A percentile compares a stretch with the other conserved stretches of the same genome.
phyloP scores from a whole-genome alignment of 495 filamentous ascomycete species.

The Aspergillus conjunctus region DNA sequence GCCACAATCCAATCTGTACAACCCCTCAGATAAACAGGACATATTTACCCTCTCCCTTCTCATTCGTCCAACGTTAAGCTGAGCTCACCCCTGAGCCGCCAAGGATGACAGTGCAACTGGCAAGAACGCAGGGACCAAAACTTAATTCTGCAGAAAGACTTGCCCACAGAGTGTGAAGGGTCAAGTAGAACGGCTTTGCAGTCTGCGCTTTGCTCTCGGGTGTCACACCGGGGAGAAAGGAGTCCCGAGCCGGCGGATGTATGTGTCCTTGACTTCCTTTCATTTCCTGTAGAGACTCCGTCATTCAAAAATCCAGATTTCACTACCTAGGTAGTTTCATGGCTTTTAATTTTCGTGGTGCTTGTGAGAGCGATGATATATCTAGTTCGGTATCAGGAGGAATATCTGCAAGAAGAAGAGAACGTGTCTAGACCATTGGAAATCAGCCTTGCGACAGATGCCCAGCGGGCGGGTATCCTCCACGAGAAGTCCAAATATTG shows the following conservation, averaged over 20 bases:
- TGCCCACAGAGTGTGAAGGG: background rate
- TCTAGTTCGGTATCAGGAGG: too few species aligned
- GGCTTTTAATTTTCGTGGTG: too few species aligned
- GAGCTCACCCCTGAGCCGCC: background rate
- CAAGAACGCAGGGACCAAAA: conserved; percentile 11
- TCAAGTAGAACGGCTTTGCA: background rate
- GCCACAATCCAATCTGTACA: background rate
- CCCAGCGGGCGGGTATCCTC: background rate
- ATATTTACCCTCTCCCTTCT: background rate
- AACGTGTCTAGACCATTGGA: background rate
- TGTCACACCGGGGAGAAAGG: conserved; percentile 4
- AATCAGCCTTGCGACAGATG: background rate
- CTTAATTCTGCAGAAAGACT: conserved; percentile 1
- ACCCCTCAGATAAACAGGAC: background rate
- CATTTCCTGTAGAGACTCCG: background rate
- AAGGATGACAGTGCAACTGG: conserved; percentile 10
- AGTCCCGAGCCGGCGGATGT: conserved; percentile 5
- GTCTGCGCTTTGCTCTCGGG: background rate
- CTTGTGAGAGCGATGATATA: too few species aligned
- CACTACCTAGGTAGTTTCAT: background rate
- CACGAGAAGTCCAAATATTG: background rate
- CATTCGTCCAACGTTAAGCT: background rate
- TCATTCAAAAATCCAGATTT: background rate
- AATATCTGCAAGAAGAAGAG: background rate
- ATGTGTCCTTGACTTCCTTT: background rate